Evolutionary conservation across 768 basidiomycete genomes (phyloP).

Genomic region (Lactifluus piperatus): DNA sequence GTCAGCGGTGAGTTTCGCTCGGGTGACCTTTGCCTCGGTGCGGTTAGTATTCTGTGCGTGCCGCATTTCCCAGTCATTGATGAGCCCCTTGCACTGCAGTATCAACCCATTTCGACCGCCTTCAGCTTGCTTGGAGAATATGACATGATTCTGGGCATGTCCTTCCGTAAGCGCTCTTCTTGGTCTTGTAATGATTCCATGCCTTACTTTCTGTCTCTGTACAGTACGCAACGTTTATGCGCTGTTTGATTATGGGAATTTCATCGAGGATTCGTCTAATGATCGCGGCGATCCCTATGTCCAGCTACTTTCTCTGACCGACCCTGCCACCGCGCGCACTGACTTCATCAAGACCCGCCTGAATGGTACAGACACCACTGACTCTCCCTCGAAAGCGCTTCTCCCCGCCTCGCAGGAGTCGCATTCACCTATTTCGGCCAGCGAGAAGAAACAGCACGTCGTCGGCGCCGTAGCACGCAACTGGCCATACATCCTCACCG

Average conservation of each 20-base stretch:
- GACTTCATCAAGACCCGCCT: slow-evolving; percentile 62
- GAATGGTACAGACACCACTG: slow-evolving; percentile 48
- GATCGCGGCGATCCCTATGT: slow-evolving; percentile 52
- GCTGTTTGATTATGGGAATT: slow-evolving; percentile 63
- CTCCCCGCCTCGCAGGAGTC: slow-evolving; percentile 51
- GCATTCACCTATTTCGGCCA: slow-evolving; percentile 52
- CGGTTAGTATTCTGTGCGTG: slow-evolving; percentile 38
- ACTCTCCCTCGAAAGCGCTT: slow-evolving; percentile 45
- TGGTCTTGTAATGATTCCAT: background rate
- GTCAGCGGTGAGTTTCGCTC: slow-evolving; percentile 46
- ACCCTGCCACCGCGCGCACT: slow-evolving; percentile 41
- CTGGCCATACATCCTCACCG: slow-evolving; percentile 65
- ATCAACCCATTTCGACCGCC: slow-evolving; percentile 77
- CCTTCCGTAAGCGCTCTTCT: slow-evolving; percentile 45
- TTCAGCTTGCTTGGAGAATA: slow-evolving; percentile 72
- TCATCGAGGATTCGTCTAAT: slow-evolving; percentile 41
- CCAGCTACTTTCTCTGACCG: slow-evolving; percentile 56
- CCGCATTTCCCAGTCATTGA: slow-evolving; percentile 6
- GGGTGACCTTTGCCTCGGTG: slow-evolving; percentile 49
- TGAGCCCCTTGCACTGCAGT: slow-evolving; percentile 32
- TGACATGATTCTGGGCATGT: slow-evolving; percentile 79
- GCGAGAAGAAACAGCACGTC: slow-evolving; percentile 58
- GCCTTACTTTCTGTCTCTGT: background rate
- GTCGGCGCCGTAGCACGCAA: slow-evolving; percentile 56
- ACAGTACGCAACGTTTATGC: slow-evolving; percentile 71